Evolutionary conservation across 768 basidiomycete genomes (phyloP), one percentile per base, ranked within the genome.

Genomic region (Lactarius evosmus): DNA sequence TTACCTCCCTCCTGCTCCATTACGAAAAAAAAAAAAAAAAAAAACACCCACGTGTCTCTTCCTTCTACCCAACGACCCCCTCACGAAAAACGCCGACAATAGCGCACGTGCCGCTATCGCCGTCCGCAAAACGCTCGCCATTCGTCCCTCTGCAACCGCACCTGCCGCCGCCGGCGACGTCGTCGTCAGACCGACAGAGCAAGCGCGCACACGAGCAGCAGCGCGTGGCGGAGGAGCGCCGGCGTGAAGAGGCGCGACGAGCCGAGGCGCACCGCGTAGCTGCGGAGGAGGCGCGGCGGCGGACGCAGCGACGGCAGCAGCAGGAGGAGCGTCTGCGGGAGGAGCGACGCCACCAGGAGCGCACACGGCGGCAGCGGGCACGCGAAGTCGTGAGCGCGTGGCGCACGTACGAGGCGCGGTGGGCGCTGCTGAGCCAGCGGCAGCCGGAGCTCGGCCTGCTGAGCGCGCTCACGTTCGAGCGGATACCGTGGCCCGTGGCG

Each of bases 401-500:
- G 71, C 66, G 56, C 65, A 72, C 53, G n/a, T 66, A 66, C 74
- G 68, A 71, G 80, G 83, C 63, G 69, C 77, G 78, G 51, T 82
- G 80, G 70, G 62, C 78, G 6, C 78, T 84, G 33, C 82, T 83
- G 4, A 89, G 87, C 87, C 69, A 75, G 51, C 73, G 91, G 73
- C 74, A 75, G 38, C 79, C 82, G 58, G 91, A 90, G 88, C 70
- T 74, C 30, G 75, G 74, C 59, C 71, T 89, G 34, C 52, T 40
- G 41, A 60, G 67, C 60, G 66, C 73, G 27, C 77, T 91, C 53
- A 74, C 77, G 1, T 91, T 92, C 75, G 74, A 77, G 36, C 78
- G 78, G 53, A 83, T 90, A 55, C 91, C 91, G 7, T 93, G 91
- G 91, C 90, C 90, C 27, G 67, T 85, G 61, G 72, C 80, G 55